Percentiles rank a stretch among this genome's conserved stretches.
Evolutionary conservation across 805 yeast species (phyloP).

Genomic region (Starmerella powellii): DNA sequence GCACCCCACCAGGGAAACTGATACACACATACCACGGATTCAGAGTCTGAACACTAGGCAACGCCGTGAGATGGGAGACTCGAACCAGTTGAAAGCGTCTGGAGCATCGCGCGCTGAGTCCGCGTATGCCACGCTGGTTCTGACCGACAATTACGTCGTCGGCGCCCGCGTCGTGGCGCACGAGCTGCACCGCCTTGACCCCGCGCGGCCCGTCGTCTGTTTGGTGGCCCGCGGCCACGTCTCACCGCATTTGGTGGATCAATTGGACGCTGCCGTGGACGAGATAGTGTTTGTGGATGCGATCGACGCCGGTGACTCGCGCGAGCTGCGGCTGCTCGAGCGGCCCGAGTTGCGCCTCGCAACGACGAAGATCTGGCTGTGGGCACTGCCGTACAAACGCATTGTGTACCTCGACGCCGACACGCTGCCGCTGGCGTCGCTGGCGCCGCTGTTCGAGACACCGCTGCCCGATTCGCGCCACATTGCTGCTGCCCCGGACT

Average conservation of each 20-base stretch:
- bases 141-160: conserved; percentile 33
- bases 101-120: too few relatives aligned
- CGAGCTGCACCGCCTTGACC: conserved; percentile 24
- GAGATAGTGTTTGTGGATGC: conserved; percentile 25
- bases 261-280: conserved; percentile 23
- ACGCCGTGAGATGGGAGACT: too few relatives aligned
- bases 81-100: too few relatives aligned
- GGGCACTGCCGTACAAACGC: conserved; percentile 36
- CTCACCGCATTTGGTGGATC: conserved; percentile 12
- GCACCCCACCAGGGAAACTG: too few relatives aligned
- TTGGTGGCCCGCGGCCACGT: conserved; percentile 25
- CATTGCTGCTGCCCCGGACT: conserved; percentile 51
- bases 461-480: conserved; percentile 2
- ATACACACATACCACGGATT: too few relatives aligned
- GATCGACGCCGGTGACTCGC: conserved; percentile 21
- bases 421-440: conserved; percentile 34
- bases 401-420: conserved; percentile 46
- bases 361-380: conserved; percentile 46
- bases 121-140: conserved; percentile 38
- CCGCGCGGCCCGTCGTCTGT: conserved; percentile 23
- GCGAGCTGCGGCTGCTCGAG: conserved; percentile 29
- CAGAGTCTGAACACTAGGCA: too few relatives aligned
- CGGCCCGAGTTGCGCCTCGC: conserved; percentile 39
- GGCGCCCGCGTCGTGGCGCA: conserved; percentile 44
- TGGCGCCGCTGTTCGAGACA: conserved; percentile 24